Evolutionary conservation across 768 basidiomycete species (phyloP), one percentile per base, ranked within the genome.

Genomic region (Boletus vermiculosoides): DNA sequence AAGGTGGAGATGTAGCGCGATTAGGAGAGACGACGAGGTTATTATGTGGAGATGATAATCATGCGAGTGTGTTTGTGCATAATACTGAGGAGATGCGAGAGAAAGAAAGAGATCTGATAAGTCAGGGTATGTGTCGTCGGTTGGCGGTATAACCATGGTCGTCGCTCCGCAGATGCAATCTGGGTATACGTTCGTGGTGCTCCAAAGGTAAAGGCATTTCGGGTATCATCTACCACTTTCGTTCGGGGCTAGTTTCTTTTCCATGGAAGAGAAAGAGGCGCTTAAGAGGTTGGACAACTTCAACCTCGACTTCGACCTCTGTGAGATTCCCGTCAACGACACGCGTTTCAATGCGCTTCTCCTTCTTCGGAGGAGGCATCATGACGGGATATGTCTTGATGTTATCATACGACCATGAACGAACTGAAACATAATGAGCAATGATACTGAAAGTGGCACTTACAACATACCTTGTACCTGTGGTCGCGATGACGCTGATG

Each of bases 401-500:
- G 60, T 86, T 86, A 63, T 88, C 87, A 64, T 89, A 90, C 2
- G 87, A 88, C 87, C 86, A 89, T 3, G 88, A 84, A 30, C 86
- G 85, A 13, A 75, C 87, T 88, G 55, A 41, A 46, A 31, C n/a
- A 20, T 8, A 0, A 40, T 67, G 34, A 60, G 66, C 10, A 30
- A 54, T 11, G 39, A 25, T 22, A 64, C 15, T 12, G 11, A 58
- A 34, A 45, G 28, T 37, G 40, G 44, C 22, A 15, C 3, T 16
- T 5, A 7, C 10, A 22, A 57, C 84, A 67, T 64, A 86, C 86
- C 80, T 73, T 85, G 84, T 40, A 78, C 75, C 18, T 68, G 65
- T 25, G 82, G 80, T 46, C 83, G 77, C 22, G 68, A 54, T 28
- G 65, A 59, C 2, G 70, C 45, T 22, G 71, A 59, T 4, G 61